Conservation (phyloP, 257 asterid genomes). For the Penstemon eatonii region DNA sequence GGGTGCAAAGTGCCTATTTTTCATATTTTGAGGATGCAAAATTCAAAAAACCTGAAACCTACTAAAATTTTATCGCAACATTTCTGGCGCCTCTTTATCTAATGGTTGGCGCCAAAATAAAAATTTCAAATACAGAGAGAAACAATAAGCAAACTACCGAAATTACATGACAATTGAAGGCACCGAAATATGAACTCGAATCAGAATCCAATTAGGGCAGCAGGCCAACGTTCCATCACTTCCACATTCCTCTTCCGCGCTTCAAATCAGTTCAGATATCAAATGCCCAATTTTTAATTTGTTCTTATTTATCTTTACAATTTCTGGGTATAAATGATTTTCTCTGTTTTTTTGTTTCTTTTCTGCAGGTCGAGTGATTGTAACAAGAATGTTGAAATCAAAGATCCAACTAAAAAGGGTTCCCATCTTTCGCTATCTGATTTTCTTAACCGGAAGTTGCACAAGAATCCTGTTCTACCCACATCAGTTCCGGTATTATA, state of each 20-base stretch:
- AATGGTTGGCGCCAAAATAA: too few species aligned
- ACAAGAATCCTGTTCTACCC: slow-evolving; percentile 54
- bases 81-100: too few species aligned
- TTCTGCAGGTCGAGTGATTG: slow-evolving; percentile 37
- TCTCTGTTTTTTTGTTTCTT: neutral
- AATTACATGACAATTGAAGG: too few species aligned
- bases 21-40: too few species aligned
- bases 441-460: slow-evolving; percentile 62
- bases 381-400: slow-evolving; percentile 33
- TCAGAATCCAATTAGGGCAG: slow-evolving; percentile 39
- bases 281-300: neutral
- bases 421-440: slow-evolving; percentile 60
- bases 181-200: slow-evolving; percentile 38
- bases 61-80: too few species aligned
- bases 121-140: too few species aligned
- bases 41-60: too few species aligned
- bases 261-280: slow-evolving; percentile 42
- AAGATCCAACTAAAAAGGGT: slow-evolving; percentile 37
- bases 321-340: neutral
- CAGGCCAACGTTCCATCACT: slow-evolving; percentile 72
- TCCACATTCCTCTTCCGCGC: slow-evolving; percentile 55
- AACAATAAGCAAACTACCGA: too few species aligned
- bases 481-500: slow-evolving; percentile 46
- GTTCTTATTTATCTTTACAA: neutral
- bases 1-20: too few species aligned